Conservation (phyloP, 2,329 filamentous ascomycete species). For the Curvularia spicifera region DNA sequence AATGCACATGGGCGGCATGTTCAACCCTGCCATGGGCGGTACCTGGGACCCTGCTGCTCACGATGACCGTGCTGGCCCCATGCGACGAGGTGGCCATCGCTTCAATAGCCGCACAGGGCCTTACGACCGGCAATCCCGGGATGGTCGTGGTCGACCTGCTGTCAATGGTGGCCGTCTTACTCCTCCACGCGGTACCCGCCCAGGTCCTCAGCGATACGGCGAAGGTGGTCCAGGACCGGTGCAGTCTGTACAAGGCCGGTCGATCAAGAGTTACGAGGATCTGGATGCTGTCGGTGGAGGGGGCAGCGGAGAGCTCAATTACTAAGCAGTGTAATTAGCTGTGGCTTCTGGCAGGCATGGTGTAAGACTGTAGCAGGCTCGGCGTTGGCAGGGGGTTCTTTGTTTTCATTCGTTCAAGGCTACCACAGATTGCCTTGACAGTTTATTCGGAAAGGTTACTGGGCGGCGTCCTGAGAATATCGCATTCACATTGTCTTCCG, state of each 20-base stretch:
- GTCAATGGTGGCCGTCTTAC: slow-evolving; percentile 57
- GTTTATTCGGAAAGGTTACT: slow-evolving; percentile 9
- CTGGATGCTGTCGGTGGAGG: slow-evolving; percentile 73
- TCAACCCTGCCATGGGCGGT: slow-evolving; percentile 56
- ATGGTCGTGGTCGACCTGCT: slow-evolving; percentile 54
- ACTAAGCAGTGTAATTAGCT: slow-evolving; percentile 57
- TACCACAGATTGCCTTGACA: slow-evolving; percentile 16
- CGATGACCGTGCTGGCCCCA: slow-evolving; percentile 52
- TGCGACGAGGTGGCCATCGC: slow-evolving; percentile 50
- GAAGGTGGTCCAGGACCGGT: slow-evolving; percentile 81
- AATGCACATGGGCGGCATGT: slow-evolving; percentile 52
- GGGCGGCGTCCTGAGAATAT: slow-evolving; percentile 15
- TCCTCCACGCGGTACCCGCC: slow-evolving; percentile 56
- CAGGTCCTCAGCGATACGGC: slow-evolving; percentile 69
- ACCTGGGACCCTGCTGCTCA: slow-evolving; percentile 63
- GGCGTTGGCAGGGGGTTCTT: slow-evolving; percentile 25
- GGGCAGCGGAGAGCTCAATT: slow-evolving; percentile 86
- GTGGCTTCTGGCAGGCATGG: slow-evolving; percentile 7
- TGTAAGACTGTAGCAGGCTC: slow-evolving; percentile 20
- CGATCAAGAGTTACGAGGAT: slow-evolving; percentile 96
- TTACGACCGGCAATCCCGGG: slow-evolving; percentile 51
- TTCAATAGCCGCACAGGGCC: slow-evolving; percentile 51
- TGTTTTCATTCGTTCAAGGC: slow-evolving; percentile 20
- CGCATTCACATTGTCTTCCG: slow-evolving; percentile 3
- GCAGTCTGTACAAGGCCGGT: slow-evolving; percentile 90